phyloP scores from a whole-genome alignment of 371 early-diverging fungal genomes.

The Mortierella sp. region DNA sequence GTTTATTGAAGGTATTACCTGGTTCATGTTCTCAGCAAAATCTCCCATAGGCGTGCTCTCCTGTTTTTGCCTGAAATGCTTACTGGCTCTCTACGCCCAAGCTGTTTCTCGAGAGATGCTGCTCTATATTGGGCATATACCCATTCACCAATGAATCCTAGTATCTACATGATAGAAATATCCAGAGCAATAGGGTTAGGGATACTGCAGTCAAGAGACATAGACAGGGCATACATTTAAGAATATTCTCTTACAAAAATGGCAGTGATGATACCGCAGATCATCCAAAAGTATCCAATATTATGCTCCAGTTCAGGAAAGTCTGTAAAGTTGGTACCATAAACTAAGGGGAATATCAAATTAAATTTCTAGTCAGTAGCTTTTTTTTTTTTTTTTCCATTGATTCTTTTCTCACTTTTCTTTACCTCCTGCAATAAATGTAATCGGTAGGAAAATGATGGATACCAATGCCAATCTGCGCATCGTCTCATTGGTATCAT shows the following conservation, averaged over 20 bases:
- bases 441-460: slow-evolving; percentile 58
- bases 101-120: slow-evolving; percentile 26
- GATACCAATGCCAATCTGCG: slow-evolving; percentile 45
- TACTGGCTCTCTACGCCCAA: slow-evolving; percentile 17
- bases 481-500: slow-evolving; percentile 62
- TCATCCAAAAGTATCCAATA: slow-evolving; percentile 60
- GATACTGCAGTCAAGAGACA: background rate
- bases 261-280: slow-evolving; percentile 42
- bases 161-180: no score
- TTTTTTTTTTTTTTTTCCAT: no score
- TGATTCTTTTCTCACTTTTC: no score
- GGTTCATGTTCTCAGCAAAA: no score
- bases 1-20: no score
- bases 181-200: background rate
- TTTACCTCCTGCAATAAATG: slow-evolving; percentile 60
- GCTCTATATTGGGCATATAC: no score
- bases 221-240: no score
- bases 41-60: no score
- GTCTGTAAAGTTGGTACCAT: slow-evolving; percentile 60
- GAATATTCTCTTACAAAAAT: background rate
- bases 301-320: slow-evolving; percentile 55
- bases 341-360: slow-evolving; percentile 28
- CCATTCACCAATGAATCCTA: no score
- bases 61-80: background rate
- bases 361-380: no score